A percentile compares a stretch with the other conserved stretches of the same genome.
These are phyloP conservation scores for Claviceps sp. DNA, from an alignment of 2,329 filamentous ascomycete species.

Conservation along the genomic window DNA sequence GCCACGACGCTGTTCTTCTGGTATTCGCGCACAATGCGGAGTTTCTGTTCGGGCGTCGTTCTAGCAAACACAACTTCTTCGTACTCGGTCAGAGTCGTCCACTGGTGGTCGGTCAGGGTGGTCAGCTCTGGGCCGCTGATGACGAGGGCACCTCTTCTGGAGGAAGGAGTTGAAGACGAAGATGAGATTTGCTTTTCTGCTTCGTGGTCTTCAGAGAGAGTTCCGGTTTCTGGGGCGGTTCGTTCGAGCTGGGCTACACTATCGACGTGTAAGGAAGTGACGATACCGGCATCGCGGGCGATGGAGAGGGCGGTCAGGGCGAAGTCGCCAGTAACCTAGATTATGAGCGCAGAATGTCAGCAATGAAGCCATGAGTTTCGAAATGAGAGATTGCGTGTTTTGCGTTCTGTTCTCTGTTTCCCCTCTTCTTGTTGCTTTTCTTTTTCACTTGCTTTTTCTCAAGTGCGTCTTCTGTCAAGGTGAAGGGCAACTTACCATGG, in stretches of 20 bases:
- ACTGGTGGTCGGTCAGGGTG: constrained; percentile 52
- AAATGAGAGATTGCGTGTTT: too few species aligned
- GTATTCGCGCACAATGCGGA: constrained; percentile 66
- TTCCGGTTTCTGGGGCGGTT: constrained; percentile 7
- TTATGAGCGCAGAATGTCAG: not conserved
- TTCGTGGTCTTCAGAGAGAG: constrained; percentile 9
- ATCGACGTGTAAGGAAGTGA: constrained; percentile 43
- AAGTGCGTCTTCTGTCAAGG: too few species aligned
- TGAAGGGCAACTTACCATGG: constrained; percentile 43
- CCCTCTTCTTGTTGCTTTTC: too few species aligned
- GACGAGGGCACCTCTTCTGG: constrained; percentile 36
- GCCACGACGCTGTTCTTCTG: constrained; percentile 56
- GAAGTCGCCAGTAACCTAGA: constrained; percentile 59
- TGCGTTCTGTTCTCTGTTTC: too few species aligned
- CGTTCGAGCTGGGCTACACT: constrained; percentile 37
- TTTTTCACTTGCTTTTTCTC: too few species aligned
- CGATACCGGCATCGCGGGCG: constrained; percentile 57
- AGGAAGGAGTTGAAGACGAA: constrained; percentile 4
- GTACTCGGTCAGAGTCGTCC: constrained; percentile 51
- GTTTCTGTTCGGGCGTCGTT: constrained; percentile 67
- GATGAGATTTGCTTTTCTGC: constrained; percentile 11
- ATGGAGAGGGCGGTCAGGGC: constrained; percentile 63
- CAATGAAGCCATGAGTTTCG: not conserved
- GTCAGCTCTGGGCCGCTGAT: constrained; percentile 54
- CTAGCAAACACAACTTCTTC: constrained; percentile 62